These are phyloP conservation scores for Diaporthe humulicola DNA, from an alignment of 2,329 filamentous ascomycete species.

Conservation along the genomic window DNA sequence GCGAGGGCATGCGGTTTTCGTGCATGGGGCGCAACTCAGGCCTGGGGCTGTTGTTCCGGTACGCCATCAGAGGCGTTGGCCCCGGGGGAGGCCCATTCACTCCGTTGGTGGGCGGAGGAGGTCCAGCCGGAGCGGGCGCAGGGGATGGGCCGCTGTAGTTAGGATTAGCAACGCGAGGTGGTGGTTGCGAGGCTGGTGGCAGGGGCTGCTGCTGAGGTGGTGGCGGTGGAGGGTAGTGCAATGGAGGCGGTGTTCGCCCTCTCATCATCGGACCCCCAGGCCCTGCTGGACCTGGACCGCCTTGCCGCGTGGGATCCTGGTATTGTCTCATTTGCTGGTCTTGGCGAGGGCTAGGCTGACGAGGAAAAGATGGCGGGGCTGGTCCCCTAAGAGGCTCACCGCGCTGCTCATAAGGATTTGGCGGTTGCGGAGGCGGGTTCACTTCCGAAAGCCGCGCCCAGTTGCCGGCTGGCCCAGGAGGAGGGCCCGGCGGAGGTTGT, in stretches of 20 bases:
- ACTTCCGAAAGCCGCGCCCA: constrained; percentile 82
- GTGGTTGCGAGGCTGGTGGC: constrained; percentile 50
- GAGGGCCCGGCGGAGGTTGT: constrained; percentile 55
- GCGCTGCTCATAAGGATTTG: constrained; percentile 85
- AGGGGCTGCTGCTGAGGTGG: constrained; percentile 57
- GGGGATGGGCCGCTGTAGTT: constrained; percentile 69
- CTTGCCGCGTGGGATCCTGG: constrained; percentile 72
- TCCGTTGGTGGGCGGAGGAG: constrained; percentile 53
- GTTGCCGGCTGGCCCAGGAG: constrained; percentile 69
- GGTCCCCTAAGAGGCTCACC: constrained; percentile 78
- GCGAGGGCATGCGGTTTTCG: constrained; percentile 91
- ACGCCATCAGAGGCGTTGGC: constrained; percentile 74
- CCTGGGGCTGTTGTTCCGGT: constrained; percentile 84
- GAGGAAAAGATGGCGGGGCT: constrained; percentile 71
- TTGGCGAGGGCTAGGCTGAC: constrained; percentile 82
- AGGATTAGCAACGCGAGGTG: constrained; percentile 70
- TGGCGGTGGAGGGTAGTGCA: constrained; percentile 68
- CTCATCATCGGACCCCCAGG: constrained; percentile 38
- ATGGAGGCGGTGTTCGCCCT: constrained; percentile 58
- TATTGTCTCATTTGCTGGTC: constrained; percentile 80
- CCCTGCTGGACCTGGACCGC: constrained; percentile 34
- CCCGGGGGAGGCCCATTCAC: constrained; percentile 60
- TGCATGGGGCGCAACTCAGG: constrained; percentile 85
- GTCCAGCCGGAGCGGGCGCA: constrained; percentile 53
- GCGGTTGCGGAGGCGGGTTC: constrained; percentile 79